A percentile compares a stretch with the other conserved stretches of the same genome.
Evolutionary conservation across 2,329 filamentous ascomycete species (phyloP).

Genomic region (Paraconiothyrium sp.): DNA sequence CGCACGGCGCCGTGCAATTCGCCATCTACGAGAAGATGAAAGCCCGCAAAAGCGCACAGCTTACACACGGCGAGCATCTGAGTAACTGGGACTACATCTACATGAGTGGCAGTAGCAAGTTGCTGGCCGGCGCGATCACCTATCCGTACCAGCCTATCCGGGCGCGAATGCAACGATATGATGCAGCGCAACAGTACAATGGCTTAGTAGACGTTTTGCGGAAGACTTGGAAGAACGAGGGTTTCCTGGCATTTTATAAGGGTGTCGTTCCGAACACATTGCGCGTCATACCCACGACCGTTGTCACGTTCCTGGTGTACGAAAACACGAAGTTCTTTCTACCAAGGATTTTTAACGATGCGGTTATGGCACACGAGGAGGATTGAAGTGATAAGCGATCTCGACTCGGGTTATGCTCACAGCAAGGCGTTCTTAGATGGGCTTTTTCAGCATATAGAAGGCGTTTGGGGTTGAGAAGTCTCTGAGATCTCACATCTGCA

Average conservation of each 20-base stretch:
- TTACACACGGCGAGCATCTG: constrained; percentile 56
- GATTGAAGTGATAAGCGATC: constrained; percentile 29
- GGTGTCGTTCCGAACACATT: constrained; percentile 89
- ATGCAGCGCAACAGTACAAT: constrained; percentile 78
- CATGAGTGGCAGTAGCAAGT: constrained; percentile 82
- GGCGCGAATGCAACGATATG: constrained; percentile 87
- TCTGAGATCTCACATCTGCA: too few species aligned
- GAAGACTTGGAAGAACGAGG: constrained; percentile 82
- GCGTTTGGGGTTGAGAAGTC: not conserved
- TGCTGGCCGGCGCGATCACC: constrained; percentile 87
- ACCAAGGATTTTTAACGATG: constrained; percentile 52
- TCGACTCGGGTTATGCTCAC: not conserved
- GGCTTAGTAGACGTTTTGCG: constrained; percentile 75
- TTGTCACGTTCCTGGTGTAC: constrained; percentile 96
- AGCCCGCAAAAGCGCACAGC: constrained; percentile 62
- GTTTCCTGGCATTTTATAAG: constrained; percentile 86
- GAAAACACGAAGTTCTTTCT: constrained; percentile 88
- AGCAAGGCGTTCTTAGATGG: not conserved
- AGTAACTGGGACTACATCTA: constrained; percentile 80
- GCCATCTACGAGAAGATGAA: constrained; percentile 87
- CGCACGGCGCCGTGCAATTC: constrained; percentile 94
- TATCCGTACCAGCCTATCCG: constrained; percentile 96
- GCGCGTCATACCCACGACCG: constrained; percentile 90
- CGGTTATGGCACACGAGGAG: constrained; percentile 45
- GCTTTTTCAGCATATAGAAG: not conserved